Base-by-base conservation (phyloP, 176 grass and related monocot species). In the Oryza glaberrima region DNA sequence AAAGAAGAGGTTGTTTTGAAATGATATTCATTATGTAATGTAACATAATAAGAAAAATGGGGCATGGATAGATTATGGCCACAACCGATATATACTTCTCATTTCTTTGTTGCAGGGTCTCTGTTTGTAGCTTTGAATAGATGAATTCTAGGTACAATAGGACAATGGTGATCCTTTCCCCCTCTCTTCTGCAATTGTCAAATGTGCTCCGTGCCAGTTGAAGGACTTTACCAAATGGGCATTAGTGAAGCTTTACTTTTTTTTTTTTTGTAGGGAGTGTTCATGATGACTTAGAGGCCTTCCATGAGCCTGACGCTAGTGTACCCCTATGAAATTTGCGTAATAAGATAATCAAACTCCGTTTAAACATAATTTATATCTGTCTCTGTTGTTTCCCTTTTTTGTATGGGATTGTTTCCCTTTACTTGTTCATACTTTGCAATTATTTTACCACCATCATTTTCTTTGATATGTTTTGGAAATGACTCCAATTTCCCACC, bases 401-500 rank as follows among this genome's bases (percentile, higher is more conserved):
- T 83, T 84, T 16, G 1, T n/a, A n/a, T 60, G 15, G 52, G 52
- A 56, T 32, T 40, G n/a, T 86, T 81, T 67, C 19, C 54, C 54
- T 58, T 58, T 58, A 64, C 17, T 23, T 66, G 15, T 65, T 65
- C 66, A 13, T 73, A 45, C 65, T 76, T 76, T 75, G 44, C 30
- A 32, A 25, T 76, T 38, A 2, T 80, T 70, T 56, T 73, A 26
- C n/a, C 47, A 76, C 38, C 19, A 69, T 46, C 25, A 75, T 80
- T 34, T 49, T 56, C 68, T 64, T 40, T 71, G 13, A 79, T 72
- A 70, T 46, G 52, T 75, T 28, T 81, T 90, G 66, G 67, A 76
- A 48, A 30, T 88, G 77, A 84, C 61, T 77, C 61, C 45, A 67
- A 67, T 41, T 71, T 65, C 77, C 64, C 46, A 76, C 81, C 88